Percentiles rank a stretch among this genome's conserved stretches.
Conservation (phyloP, 257 asterid species). For the Solanum pennellii region DNA sequence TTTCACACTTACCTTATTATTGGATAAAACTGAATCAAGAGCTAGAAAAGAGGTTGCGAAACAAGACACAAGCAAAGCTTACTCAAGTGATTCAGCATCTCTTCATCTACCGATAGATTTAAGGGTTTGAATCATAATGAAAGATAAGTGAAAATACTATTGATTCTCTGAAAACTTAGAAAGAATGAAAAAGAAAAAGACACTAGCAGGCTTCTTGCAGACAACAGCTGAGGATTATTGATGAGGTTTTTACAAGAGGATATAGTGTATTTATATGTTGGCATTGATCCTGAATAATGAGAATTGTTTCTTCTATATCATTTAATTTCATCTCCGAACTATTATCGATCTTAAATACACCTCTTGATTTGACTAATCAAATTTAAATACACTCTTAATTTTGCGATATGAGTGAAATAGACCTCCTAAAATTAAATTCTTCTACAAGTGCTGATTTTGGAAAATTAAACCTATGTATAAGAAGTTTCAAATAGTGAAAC, state of each 20-base stretch:
- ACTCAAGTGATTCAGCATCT: neutral
- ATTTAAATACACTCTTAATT: too few species aligned
- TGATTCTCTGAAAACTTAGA: neutral
- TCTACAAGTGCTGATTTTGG: too few species aligned
- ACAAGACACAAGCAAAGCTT: neutral
- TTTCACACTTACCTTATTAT: neutral
- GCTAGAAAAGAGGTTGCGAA: neutral
- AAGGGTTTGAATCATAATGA: neutral
- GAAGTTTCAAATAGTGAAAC: too few species aligned
- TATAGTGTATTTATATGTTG: neutral
- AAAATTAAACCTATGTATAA: too few species aligned
- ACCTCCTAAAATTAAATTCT: too few species aligned
- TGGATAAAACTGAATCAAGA: neutral
- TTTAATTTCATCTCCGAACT: too few species aligned
- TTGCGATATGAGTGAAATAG: too few species aligned
- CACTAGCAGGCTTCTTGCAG: neutral
- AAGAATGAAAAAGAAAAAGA: too few species aligned
- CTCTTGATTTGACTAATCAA: too few species aligned
- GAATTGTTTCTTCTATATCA: too few species aligned
- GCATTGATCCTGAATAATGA: neutral
- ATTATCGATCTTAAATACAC: neutral
- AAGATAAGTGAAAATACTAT: neutral
- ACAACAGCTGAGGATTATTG: neutral
- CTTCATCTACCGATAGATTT: neutral
- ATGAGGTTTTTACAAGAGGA: neutral